These are phyloP conservation scores for Trichocomaceae sp. DNA, from an alignment of 2,329 filamentous ascomycete species.

Conservation along the genomic window DNA sequence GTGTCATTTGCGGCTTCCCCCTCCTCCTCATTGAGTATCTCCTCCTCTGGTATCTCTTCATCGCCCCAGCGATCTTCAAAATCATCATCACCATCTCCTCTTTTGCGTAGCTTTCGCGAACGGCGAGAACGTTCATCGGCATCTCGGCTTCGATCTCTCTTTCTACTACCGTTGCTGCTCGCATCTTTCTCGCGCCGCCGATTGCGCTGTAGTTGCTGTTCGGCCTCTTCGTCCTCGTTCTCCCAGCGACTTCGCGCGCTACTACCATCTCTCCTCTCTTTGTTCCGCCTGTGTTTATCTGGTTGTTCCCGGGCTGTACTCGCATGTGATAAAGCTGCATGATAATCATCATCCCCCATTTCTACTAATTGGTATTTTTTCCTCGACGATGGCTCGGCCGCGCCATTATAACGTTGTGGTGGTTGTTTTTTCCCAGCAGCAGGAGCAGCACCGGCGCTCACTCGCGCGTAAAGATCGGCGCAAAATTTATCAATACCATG, in stretches of 20 bases:
- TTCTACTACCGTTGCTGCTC: constrained; percentile 21
- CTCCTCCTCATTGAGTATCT: constrained; percentile 50
- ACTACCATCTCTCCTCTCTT: constrained; percentile 19
- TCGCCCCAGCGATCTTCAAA: constrained; percentile 79
- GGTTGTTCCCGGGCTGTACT: constrained; percentile 28
- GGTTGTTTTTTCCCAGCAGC: constrained; percentile 3
- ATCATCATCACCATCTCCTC: constrained; percentile 49
- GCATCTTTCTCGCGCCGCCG: constrained; percentile 27
- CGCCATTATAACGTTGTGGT: not conserved
- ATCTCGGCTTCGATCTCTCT: constrained; percentile 33
- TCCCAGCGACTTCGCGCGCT: constrained; percentile 15
- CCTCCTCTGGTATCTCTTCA: constrained; percentile 52
- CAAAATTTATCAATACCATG: constrained; percentile 44
- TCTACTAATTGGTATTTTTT: constrained; percentile 51
- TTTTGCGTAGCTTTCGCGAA: constrained; percentile 47
- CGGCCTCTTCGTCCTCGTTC: constrained; percentile 12
- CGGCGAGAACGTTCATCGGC: constrained; percentile 38
- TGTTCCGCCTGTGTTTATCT: constrained; percentile 29
- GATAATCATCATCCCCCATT: constrained; percentile 47
- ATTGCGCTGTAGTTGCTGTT: not conserved
- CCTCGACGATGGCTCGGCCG: constrained; percentile 21
- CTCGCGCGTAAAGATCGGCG: constrained; percentile 39
- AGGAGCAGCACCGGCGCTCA: constrained; percentile 19
- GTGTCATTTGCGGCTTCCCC: constrained; percentile 64
- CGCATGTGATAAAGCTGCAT: constrained; percentile 17